Evolutionary conservation across 2,329 filamentous ascomycete genomes (phyloP).

Genomic region (Clarireedia hainanense): DNA sequence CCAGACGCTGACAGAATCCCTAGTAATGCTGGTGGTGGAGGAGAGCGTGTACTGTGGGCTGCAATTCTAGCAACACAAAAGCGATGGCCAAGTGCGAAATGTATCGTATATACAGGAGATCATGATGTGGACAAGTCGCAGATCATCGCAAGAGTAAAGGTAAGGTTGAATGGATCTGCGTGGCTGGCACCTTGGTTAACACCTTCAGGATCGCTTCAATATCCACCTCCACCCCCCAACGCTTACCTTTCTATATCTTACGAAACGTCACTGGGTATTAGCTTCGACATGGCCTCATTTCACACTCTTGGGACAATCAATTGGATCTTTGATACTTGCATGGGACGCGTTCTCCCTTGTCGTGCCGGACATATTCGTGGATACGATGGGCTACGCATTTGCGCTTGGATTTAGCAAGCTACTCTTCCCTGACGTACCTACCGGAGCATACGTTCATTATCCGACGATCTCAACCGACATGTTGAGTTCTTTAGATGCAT

Average conservation of each 20-base stretch:
- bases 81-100: conserved; percentile 80
- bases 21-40: conserved; percentile 91
- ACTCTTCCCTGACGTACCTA: conserved; percentile 73
- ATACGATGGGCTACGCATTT: conserved; percentile 98
- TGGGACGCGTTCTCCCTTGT: conserved; percentile 91
- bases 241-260: conserved; percentile 83
- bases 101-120: conserved; percentile 92
- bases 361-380: conserved; percentile 87
- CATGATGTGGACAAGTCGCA: conserved; percentile 75
- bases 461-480: conserved; percentile 98
- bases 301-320: conserved; percentile 86
- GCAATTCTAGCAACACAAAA: conserved; percentile 86
- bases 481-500: conserved; percentile 71
- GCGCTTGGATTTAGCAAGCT: conserved; percentile 73
- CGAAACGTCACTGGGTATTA: conserved; percentile 78
- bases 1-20: conserved; percentile 9
- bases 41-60: conserved; percentile 93
- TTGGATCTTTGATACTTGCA: conserved; percentile 79
- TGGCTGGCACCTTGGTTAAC: conserved; percentile 4
- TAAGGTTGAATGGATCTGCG: conserved; percentile 25
- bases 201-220: conserved; percentile 70
- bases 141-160: conserved; percentile 72
- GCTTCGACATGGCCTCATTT: conserved; percentile 84
- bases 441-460: conserved; percentile 93
- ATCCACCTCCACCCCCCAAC: conserved; percentile 79